Percentiles rank a stretch among this genome's conserved stretches.
These are phyloP conservation scores for Pseudisothecium myosuroides DNA, from an alignment of 225 moss, liverwort and hornwort genomes.

Conservation along the genomic window DNA sequence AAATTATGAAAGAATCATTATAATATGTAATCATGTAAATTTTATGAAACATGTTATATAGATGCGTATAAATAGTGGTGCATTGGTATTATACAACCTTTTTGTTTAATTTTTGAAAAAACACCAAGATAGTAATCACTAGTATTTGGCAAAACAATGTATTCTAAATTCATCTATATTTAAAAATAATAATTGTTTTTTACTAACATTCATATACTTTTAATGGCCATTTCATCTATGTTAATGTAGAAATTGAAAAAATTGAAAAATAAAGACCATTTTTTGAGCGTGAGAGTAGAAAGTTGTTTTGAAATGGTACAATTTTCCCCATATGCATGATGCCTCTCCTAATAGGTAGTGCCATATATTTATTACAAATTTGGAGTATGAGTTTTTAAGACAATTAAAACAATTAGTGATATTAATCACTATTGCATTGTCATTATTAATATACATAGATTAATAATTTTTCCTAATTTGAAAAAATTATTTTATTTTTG, in stretches of 20 bases:
- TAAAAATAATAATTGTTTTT: neutral
- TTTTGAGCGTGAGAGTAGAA: neutral
- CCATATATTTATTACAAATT: neutral
- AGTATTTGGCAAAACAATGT: neutral
- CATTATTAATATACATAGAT: neutral
- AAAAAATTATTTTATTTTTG: neutral
- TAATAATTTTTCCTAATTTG: neutral
- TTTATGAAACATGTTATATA: neutral
- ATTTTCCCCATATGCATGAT: neutral
- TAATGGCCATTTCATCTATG: neutral
- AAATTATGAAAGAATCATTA: too few relatives aligned
- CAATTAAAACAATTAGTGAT: neutral
- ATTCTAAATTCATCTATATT: neutral
- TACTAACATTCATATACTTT: neutral
- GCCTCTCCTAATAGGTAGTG: neutral
- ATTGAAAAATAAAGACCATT: neutral
- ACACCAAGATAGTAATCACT: rapidly evolving
- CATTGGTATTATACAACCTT: neutral
- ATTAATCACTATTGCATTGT: neutral
- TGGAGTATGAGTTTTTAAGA: neutral
- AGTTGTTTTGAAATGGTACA: neutral
- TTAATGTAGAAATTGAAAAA: neutral
- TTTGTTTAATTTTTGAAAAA: neutral
- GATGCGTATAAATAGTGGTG: neutral
- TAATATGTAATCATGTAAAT: neutral